phyloP scores from a whole-genome alignment of 2,329 filamentous ascomycete species.

The Cladosporium sp. region DNA sequence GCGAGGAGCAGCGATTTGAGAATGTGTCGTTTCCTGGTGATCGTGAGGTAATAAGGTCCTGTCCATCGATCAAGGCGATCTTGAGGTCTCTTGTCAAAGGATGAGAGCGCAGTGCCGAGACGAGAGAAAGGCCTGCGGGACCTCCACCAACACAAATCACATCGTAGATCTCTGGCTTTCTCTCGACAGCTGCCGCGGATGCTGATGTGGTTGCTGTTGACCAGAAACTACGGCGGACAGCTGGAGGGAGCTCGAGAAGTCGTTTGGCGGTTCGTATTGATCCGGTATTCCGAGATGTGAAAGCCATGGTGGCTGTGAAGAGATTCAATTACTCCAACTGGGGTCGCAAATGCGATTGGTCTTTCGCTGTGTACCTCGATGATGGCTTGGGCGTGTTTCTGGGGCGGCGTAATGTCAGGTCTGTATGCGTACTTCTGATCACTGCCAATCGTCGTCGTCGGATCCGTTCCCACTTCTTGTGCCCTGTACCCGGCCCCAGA shows the following conservation, averaged over 20 bases:
- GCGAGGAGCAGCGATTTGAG: constrained; percentile 92
- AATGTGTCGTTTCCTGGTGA: constrained; percentile 68
- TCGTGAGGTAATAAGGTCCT: constrained; percentile 69
- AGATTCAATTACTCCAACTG: neutral
- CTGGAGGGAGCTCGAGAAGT: constrained; percentile 26
- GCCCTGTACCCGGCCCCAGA: neutral
- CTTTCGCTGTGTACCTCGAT: neutral
- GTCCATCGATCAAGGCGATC: constrained; percentile 84
- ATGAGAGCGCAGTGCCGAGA: constrained; percentile 35
- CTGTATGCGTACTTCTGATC: neutral
- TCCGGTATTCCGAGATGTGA: neutral
- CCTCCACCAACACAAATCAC: constrained; percentile 88
- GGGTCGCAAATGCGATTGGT: neutral
- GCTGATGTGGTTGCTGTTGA: constrained; percentile 16
- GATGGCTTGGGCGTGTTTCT: neutral
- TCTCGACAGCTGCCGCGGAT: neutral
- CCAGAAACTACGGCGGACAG: constrained; percentile 24
- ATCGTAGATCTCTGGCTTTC: constrained; percentile 75
- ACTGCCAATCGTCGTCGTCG: neutral
- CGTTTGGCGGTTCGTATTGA: constrained; percentile 14
- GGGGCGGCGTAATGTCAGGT: neutral
- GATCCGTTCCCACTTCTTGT: neutral
- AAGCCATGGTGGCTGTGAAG: neutral
- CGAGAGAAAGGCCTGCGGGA: constrained; percentile 73
- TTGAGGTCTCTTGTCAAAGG: constrained; percentile 63